Evolutionary conservation across 192 early-diverging fungal genomes (phyloP), one percentile per base, ranked within the genome.

Genomic region (Podila horticola): DNA sequence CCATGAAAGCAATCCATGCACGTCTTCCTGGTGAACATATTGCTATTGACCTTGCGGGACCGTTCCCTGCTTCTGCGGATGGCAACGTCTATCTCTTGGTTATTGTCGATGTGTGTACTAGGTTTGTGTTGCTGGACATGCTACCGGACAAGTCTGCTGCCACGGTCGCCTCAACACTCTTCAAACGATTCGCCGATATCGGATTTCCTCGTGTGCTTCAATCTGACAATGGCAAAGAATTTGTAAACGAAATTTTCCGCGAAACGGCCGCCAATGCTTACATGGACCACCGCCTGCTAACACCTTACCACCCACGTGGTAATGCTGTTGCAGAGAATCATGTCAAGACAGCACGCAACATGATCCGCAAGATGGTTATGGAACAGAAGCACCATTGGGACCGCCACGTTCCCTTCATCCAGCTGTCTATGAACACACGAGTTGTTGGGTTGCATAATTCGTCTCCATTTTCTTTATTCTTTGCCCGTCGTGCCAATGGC

Each of bases 191-290:
- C 52, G 13, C 52, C 19, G 30, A 36, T 22, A 59, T 82, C 55
- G 55, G 67, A 41, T 71, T 75, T 51, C 81, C 73, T 0, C n/a
- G 45, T 8, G 33, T 75, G 0, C 41, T 83, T 10, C 58, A 71
- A 51, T 71, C 68, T 58, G 73, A 75, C 48, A 83, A 88, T 60
- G 86, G 86, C 15, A 61, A 66, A 11, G 84, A 88, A 49, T 88
- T 87, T 58, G 83, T 73, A 6, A 88, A 86, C 34, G 17, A 33
- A 22, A 6, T 84, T 8, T 20, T 88, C 5, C 48, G 20, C 0
- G 28, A 13, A 4, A 50, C 84, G 4, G 49, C 33, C 1, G 55
- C 48, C 10, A 20, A 52, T 17, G 28, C 67, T 5, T 50, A 51
- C 1, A 76, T 84, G 20, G 64, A 82, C 2, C 75, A 82, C 24